Base-by-base conservation (phyloP, 108 stramenopile genomes). In the Conticribra guillardii region DNA sequence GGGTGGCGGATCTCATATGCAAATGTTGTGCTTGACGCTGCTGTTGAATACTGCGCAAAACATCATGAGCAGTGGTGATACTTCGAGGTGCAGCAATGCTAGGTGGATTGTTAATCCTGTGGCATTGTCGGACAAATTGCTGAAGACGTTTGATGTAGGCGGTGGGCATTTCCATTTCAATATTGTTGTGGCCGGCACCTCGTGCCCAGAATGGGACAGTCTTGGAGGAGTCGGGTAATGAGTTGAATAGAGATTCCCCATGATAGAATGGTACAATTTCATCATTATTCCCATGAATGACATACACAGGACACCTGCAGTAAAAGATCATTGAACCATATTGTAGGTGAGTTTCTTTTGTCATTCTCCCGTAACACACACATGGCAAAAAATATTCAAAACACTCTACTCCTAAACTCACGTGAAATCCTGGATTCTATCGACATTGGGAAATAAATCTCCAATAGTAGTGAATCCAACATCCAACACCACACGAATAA, bases 391-490 rank as follows among this genome's bases (percentile, higher is more conserved):
- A n/a, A n/a, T n/a, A n/a, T n/a, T n/a, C n/a, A n/a, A n/a, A n/a
- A n/a, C n/a, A n/a, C n/a, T n/a, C n/a, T n/a, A n/a, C n/a, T n/a
- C n/a, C n/a, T 9, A 2, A 37, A 64, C 80, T 81, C 50, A 81
- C 80, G 62, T 67, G 30, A 81, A 49, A 65, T 75, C 69, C 26
- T 54, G 27, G 11, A 89, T 67, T 46, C 85, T 56, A 59, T 94
- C 93, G 24, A 92, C 71, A 70, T 94, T 92, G 21, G 88, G 87
- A 57, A 94, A 94, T 56, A 87, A 70, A 73, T 93, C 92, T 2
- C 92, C 92, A 37, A 85, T 82, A 23, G 88, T 32, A 26, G 90
- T 90, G 74, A 85, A 89, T 21, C 92, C 78, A 56, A 93, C 80
- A 71, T 91, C 84, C 50, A 91, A 68, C 22, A 86, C 89, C 0